These are phyloP conservation scores for Phytopythium mirpurense DNA, from an alignment of 352 stramenopile genomes.

Conservation along the genomic window DNA sequence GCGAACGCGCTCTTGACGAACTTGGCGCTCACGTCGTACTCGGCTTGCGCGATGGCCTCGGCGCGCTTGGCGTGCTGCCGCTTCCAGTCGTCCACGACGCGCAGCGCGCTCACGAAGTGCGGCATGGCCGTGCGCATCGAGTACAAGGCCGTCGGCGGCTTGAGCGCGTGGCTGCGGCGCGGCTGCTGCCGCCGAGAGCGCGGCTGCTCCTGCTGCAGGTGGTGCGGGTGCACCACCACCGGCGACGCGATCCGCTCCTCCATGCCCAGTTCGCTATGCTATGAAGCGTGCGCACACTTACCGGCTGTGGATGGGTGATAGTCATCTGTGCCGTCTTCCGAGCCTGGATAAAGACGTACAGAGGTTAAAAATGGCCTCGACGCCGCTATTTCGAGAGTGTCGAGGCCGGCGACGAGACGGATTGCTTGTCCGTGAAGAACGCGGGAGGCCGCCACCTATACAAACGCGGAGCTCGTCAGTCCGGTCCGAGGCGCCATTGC, in stretches of 20 bases:
- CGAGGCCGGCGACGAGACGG: background rate
- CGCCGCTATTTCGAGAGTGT: background rate
- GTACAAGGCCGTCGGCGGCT: conserved; percentile 18
- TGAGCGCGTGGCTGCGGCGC: background rate
- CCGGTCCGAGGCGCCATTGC: background rate
- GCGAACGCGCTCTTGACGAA: conserved; percentile 74
- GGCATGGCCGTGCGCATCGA: conserved; percentile 72
- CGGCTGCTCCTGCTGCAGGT: background rate
- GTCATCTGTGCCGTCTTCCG: too few species aligned
- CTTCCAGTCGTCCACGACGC: conserved; percentile 69
- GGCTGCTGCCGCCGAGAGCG: background rate
- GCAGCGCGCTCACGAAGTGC: conserved; percentile 72
- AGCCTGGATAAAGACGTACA: too few species aligned
- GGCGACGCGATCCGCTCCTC: conserved; percentile 1
- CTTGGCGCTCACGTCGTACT: conserved; percentile 65
- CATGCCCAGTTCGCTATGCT: background rate
- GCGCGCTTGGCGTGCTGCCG: conserved; percentile 48
- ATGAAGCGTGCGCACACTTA: background rate
- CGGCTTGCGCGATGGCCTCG: conserved; percentile 45
- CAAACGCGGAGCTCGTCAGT: background rate
- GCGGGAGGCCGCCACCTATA: too few species aligned
- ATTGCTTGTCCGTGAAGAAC: too few species aligned
- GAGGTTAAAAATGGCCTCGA: background rate
- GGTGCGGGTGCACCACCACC: background rate
- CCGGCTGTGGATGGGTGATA: too few species aligned